These are phyloP conservation scores for Suillus discolor DNA, from an alignment of 768 basidiomycete species.

Conservation along the genomic window DNA sequence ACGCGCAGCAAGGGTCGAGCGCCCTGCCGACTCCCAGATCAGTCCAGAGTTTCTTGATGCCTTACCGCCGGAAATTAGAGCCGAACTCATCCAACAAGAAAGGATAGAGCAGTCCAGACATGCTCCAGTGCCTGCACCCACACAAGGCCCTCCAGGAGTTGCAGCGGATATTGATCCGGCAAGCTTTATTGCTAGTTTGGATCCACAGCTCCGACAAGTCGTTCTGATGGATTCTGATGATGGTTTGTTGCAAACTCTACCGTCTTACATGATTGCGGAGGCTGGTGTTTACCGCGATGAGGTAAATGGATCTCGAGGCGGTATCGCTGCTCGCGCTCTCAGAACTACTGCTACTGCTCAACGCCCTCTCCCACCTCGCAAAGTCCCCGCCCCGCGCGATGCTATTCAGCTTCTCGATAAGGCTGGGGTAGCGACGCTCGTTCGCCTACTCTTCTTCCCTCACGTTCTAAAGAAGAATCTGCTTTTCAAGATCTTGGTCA, in stretches of 20 bases:
- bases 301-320: conserved; percentile 35
- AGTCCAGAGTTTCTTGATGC: conserved; percentile 96
- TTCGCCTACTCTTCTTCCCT: conserved; percentile 95
- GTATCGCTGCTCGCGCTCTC: conserved; percentile 19
- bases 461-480: conserved; percentile 84
- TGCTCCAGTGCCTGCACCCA: conserved; percentile 34
- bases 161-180: conserved; percentile 84
- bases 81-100: conserved; percentile 97
- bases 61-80: conserved; percentile 92
- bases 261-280: conserved; percentile 86
- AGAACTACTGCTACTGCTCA: conserved; percentile 24
- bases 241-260: conserved; percentile 77
- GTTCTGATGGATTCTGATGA: conserved; percentile 90
- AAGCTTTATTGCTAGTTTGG: conserved; percentile 89
- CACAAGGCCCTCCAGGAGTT: conserved; percentile 38
- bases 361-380: conserved; percentile 42
- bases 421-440: conserved; percentile 81
- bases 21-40: conserved; percentile 83
- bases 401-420: conserved; percentile 94
- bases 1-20: conserved; percentile 73
- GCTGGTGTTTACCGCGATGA: conserved; percentile 72
- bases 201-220: conserved; percentile 87
- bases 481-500: conserved; percentile 88
- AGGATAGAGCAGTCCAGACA: conserved; percentile 78
- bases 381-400: conserved; percentile 67